Percentiles rank a stretch among this genome's conserved stretches.
Conservation (phyloP, 2,329 filamentous ascomycete species). For the Pyrenophora tritici-repentis region DNA sequence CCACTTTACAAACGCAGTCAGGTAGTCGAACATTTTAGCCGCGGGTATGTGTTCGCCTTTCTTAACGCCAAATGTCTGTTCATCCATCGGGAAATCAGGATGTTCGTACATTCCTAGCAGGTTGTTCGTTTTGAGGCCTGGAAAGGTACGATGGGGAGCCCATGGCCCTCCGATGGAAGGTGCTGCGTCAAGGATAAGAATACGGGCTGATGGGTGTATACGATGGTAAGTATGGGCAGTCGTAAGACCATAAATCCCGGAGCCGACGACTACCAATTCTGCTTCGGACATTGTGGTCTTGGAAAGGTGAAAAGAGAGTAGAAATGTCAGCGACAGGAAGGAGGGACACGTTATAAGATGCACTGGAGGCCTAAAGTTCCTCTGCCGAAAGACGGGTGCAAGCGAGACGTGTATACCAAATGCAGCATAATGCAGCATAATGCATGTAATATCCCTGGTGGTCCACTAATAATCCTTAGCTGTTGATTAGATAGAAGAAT, state of each 20-base stretch:
- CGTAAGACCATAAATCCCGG: conserved; percentile 50
- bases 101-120: conserved; percentile 49
- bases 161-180: conserved; percentile 50
- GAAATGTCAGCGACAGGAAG: neutral
- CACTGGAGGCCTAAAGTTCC: neutral
- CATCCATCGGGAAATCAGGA: conserved; percentile 46
- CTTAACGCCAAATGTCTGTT: conserved; percentile 46
- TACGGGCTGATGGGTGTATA: conserved; percentile 45
- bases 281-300: conserved; percentile 9
- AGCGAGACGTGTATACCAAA: conserved; percentile 3
- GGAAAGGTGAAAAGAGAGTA: neutral
- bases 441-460: too few species aligned
- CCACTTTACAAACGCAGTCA: conserved; percentile 49
- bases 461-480: neutral
- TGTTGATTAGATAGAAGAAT: neutral
- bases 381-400: neutral
- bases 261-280: conserved; percentile 17
- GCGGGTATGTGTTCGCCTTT: conserved; percentile 65
- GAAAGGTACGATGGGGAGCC: conserved; percentile 48
- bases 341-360: neutral
- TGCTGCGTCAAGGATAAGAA: conserved; percentile 51
- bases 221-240: conserved; percentile 54
- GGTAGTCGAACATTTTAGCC: conserved; percentile 60
- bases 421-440: neutral
- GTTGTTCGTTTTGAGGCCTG: conserved; percentile 53